Evolutionary conservation across 2,329 filamentous ascomycete species (phyloP), one percentile per base, ranked within the genome.

Genomic region (Colletotrichum destructivum): DNA sequence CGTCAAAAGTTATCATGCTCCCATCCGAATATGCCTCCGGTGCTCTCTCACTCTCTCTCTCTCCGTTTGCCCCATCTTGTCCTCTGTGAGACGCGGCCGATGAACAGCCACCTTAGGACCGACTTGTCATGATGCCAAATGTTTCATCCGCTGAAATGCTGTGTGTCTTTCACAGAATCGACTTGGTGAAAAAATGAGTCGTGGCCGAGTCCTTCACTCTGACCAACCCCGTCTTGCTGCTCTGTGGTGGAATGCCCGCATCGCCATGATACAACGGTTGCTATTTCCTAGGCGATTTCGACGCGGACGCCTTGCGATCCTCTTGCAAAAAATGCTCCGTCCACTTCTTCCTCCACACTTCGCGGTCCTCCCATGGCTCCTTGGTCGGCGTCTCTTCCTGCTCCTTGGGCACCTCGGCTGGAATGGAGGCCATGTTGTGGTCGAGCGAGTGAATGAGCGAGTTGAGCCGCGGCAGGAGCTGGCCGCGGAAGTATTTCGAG

Each of bases 311-410:
- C 38, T 69, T 72, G 52, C 65, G 52, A 16, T 72, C 69, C 26
- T 72, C 69, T 38, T 68, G 59, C 46, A 60, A 21, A 18, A 72
- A 72, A 40, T 72, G 59, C 26, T 72, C 69, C 31, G 47, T 64
- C 69, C 69, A 72, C 52, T 69, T 72, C 69, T 63, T 72, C 65
- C 56, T 72, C 69, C 69, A 72, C 40, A 72, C 69, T 26, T 72
- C 69, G 47, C 69, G 69, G 23, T 72, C 69, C 54, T 72, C 69
- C 69, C 69, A 72, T 6, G 69, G 69, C 55, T 72, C 69, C 52
- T 64, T 72, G n/a, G 59, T 63, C 15, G 69, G 60, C 8, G 59
- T 23, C 15, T 72, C 69, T 35, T 72, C 69, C 59, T 72, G 69
- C 40, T 72, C 69, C 54, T 72, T 72, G 57, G 65, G 65, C 46